Conservation (phyloP, 2,329 filamentous ascomycete species). For the Chaetomiaceae sp. region DNA sequence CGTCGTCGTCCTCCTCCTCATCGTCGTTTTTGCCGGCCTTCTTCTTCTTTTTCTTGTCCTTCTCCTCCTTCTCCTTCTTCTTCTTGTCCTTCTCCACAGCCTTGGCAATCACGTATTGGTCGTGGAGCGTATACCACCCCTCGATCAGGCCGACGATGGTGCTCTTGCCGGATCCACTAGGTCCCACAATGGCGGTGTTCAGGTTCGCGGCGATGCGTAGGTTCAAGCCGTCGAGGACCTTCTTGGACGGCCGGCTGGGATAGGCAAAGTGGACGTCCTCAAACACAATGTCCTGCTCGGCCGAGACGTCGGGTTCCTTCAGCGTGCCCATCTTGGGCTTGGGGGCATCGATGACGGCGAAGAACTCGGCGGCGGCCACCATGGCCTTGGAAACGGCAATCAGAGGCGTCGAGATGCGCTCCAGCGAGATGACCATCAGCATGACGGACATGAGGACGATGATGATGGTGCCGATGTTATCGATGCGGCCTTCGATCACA, state of each 20-base stretch:
- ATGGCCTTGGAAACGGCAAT: constrained; percentile 55
- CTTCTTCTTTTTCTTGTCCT: constrained; percentile 24
- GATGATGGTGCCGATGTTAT: constrained; percentile 49
- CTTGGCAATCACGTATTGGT: constrained; percentile 48
- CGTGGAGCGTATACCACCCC: constrained; percentile 62
- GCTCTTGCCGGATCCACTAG: constrained; percentile 68
- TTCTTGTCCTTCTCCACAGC: constrained; percentile 45
- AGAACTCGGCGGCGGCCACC: constrained; percentile 55
- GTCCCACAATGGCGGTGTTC: constrained; percentile 68
- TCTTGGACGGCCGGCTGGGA: constrained; percentile 59
- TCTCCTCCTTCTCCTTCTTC: constrained; percentile 31
- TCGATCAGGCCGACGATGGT: constrained; percentile 68
- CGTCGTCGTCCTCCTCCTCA: constrained; percentile 28
- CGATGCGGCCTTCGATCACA: constrained; percentile 41
- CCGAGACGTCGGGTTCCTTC: constrained; percentile 45
- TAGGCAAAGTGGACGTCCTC: constrained; percentile 67
- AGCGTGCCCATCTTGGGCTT: constrained; percentile 38
- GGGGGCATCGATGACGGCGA: constrained; percentile 48
- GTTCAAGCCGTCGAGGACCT: constrained; percentile 56
- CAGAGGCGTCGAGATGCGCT: constrained; percentile 53
- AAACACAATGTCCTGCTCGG: constrained; percentile 53
- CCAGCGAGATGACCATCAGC: constrained; percentile 52
- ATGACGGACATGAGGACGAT: constrained; percentile 56
- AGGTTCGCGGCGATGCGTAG: constrained; percentile 59
- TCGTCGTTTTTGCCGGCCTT: constrained; percentile 19